phyloP scores from a whole-genome alignment of 2,329 filamentous ascomycete genomes.

The Curvularia eragrostidis region DNA sequence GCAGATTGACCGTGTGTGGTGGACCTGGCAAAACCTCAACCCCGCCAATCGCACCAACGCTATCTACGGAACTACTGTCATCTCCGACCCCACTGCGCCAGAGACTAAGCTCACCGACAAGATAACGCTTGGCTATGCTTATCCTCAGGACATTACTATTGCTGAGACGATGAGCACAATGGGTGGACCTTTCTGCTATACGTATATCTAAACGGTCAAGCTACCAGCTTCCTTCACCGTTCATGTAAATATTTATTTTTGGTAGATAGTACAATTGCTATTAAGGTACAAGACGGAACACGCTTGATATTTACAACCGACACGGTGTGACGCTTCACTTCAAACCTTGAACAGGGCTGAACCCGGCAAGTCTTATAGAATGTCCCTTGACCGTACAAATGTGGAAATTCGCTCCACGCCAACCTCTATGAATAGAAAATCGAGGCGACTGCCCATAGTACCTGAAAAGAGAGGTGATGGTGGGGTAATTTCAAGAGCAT shows the following conservation, averaged over 20 bases:
- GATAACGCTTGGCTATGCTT: constrained; percentile 50
- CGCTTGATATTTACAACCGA: constrained; percentile 1
- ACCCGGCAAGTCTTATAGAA: neutral
- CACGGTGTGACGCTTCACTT: neutral
- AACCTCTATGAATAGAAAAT: neutral
- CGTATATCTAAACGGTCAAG: constrained; percentile 44
- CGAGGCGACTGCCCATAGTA: neutral
- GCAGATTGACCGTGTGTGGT: constrained; percentile 57
- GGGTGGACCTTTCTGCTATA: constrained; percentile 57
- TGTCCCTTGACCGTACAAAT: neutral
- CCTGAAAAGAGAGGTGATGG: neutral
- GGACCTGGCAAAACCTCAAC: constrained; percentile 59
- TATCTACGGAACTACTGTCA: constrained; percentile 53
- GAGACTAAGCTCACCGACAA: constrained; percentile 56
- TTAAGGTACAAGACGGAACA: constrained; percentile 4
- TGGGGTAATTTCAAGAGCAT: neutral
- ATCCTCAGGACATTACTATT: constrained; percentile 45
- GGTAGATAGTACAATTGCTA: constrained; percentile 3
- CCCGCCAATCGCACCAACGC: constrained; percentile 46
- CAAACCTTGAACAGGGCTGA: neutral
- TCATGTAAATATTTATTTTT: constrained; percentile 15
- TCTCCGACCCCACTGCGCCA: constrained; percentile 52
- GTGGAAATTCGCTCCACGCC: neutral
- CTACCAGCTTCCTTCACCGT: neutral
- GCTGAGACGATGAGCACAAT: constrained; percentile 53